phyloP scores from a whole-genome alignment of 1,284 basidiomycete species.

The Leccinum subrobustum region DNA sequence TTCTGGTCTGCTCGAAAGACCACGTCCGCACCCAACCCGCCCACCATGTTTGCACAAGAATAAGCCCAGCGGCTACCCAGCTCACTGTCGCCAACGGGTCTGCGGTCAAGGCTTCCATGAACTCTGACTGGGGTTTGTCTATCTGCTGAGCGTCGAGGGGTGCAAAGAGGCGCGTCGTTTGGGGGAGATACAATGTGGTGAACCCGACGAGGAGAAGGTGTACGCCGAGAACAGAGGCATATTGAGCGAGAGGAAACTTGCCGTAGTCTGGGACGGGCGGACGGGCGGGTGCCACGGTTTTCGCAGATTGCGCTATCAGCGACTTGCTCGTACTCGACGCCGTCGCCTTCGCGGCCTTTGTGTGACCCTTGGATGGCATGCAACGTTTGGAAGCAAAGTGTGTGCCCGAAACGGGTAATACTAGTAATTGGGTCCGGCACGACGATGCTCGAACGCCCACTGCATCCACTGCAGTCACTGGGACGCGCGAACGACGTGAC shows the following conservation, averaged over 20 bases:
- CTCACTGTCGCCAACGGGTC: constrained; percentile 59
- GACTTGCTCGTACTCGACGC: constrained; percentile 1
- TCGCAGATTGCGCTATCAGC: background rate
- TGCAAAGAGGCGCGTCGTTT: constrained; percentile 49
- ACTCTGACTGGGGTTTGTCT: constrained; percentile 65
- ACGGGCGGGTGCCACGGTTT: constrained; percentile 1
- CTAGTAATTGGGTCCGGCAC: too few species aligned
- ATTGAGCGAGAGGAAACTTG: constrained; percentile 48
- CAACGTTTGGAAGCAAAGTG: background rate
- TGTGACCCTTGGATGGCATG: constrained; percentile 11
- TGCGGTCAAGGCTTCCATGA: constrained; percentile 65
- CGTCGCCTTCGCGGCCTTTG: background rate
- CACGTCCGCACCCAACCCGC: constrained; percentile 61
- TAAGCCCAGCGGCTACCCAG: constrained; percentile 59
- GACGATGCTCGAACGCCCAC: too few species aligned
- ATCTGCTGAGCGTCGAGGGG: constrained; percentile 31
- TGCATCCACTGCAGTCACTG: too few species aligned
- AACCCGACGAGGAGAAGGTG: constrained; percentile 68
- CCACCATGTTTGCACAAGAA: constrained; percentile 72
- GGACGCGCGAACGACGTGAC: too few species aligned
- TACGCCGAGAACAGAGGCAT: constrained; percentile 73
- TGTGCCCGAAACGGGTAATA: too few species aligned
- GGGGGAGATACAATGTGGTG: constrained; percentile 64
- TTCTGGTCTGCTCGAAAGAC: constrained; percentile 39
- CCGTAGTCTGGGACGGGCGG: background rate